Evolutionary conservation across 768 basidiomycete genomes (phyloP).

Genomic region (Sporobolomyces roseus): DNA sequence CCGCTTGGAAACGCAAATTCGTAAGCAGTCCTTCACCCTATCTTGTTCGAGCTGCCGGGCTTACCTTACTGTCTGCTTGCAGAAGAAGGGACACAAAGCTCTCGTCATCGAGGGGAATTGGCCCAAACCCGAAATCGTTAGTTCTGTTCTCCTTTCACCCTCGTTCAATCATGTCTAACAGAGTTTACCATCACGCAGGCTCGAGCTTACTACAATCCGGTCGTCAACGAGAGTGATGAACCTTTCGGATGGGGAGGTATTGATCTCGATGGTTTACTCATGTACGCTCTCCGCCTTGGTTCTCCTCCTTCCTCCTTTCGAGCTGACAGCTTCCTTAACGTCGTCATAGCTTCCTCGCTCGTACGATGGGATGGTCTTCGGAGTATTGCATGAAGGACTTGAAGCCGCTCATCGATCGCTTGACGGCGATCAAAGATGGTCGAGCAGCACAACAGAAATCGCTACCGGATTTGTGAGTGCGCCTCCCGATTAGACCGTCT

Average conservation of each 20-base stretch:
- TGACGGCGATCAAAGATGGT: slow-evolving; percentile 36
- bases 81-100: slow-evolving; percentile 87
- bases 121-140: slow-evolving; percentile 86
- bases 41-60: background rate
- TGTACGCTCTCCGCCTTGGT: slow-evolving; percentile 53
- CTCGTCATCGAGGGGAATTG: slow-evolving; percentile 76
- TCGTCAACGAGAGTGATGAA: slow-evolving; percentile 84
- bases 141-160: slow-evolving; percentile 47
- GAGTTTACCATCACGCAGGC: too few relatives aligned
- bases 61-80: slow-evolving; percentile 13
- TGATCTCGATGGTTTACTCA: slow-evolving; percentile 86
- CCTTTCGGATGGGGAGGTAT: slow-evolving; percentile 95
- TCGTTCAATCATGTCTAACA: too few relatives aligned
- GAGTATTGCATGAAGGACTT: slow-evolving; percentile 29
- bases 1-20: slow-evolving; percentile 63
- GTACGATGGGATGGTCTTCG: slow-evolving; percentile 39
- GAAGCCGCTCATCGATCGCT: slow-evolving; percentile 42
- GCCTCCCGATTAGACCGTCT: background rate
- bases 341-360: slow-evolving; percentile 28
- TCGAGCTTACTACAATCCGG: slow-evolving; percentile 88
- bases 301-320: too few relatives aligned
- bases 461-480: slow-evolving; percentile 32
- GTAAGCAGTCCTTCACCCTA: slow-evolving; percentile 20
- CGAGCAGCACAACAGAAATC: slow-evolving; percentile 4
- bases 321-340: background rate